These are phyloP conservation scores for Lithocarpus polystachyus DNA, from an alignment of 306 rosid species.

Conservation along the genomic window DNA sequence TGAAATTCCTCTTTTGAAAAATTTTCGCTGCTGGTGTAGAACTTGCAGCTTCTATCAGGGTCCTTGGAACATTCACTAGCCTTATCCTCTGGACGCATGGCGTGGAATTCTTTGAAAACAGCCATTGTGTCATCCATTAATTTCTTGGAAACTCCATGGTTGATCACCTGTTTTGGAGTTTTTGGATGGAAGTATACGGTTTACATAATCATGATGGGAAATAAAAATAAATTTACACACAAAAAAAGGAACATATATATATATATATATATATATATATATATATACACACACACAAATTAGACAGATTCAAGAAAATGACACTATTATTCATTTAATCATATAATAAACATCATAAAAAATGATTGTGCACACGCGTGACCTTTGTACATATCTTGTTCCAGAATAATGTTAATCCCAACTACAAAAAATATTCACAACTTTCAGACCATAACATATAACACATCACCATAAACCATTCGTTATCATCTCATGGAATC, in stretches of 20 bases:
- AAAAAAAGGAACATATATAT: background rate
- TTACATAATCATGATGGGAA: too few species aligned
- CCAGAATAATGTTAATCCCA: too few species aligned
- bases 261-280: background rate
- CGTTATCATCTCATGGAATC: too few species aligned
- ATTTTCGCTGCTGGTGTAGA: conserved; percentile 67
- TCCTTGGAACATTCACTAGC: conserved; percentile 52
- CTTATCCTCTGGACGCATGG: conserved; percentile 59
- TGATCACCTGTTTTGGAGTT: conserved; percentile 43
- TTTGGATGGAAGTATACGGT: background rate
- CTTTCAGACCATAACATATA: background rate
- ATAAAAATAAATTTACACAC: background rate
- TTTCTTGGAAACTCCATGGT: conserved; percentile 59
- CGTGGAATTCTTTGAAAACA: conserved; percentile 57
- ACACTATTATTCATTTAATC: too few species aligned
- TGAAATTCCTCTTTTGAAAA: conserved; percentile 29
- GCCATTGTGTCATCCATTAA: conserved; percentile 38
- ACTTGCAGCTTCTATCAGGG: conserved; percentile 45
- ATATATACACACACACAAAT: background rate
- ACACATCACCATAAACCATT: too few species aligned
- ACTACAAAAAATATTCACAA: background rate
- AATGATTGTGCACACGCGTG: too few species aligned
- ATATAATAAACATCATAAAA: too few species aligned
- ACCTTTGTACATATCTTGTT: too few species aligned
- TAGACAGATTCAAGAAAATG: too few species aligned